Conservation (phyloP, 768 basidiomycete genomes). For the Cystobasidium onofrii region DNA sequence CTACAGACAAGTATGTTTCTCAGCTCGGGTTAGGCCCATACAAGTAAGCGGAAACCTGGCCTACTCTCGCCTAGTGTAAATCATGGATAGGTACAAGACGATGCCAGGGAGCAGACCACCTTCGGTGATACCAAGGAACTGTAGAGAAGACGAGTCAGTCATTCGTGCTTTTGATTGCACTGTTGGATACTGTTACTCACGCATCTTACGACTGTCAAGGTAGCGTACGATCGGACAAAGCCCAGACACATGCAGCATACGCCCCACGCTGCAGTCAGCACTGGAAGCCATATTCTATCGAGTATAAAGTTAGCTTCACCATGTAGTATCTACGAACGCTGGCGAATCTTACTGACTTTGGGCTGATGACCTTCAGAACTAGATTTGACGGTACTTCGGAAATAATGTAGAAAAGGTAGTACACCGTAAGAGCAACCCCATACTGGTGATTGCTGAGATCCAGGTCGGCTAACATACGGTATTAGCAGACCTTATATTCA, state of each 20-base stretch:
- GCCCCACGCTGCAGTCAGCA: conserved; percentile 13
- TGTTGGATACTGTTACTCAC: background rate
- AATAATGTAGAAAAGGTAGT: conserved; percentile 25
- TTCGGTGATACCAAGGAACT: conserved; percentile 6
- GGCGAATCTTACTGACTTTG: background rate
- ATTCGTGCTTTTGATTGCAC: no score
- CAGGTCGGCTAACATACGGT: background rate
- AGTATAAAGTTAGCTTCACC: background rate
- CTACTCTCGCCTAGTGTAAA: conserved; percentile 4
- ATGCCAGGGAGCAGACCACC: conserved; percentile 18
- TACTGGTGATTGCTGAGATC: conserved; percentile 10
- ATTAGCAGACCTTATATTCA: background rate
- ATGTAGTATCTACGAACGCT: background rate
- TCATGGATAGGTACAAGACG: conserved; percentile 9
- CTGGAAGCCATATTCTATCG: conserved; percentile 17
- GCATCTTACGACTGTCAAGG: conserved; percentile 1
- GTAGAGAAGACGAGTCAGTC: no score
- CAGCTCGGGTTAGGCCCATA: background rate
- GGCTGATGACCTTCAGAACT: background rate
- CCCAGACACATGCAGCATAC: conserved; percentile 1
- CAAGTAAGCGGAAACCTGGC: background rate
- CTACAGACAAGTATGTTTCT: background rate
- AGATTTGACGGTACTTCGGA: conserved; percentile 24
- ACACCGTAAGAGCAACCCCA: conserved; percentile 18
- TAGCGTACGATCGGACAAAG: conserved; percentile 10